Base-by-base conservation (phyloP, 768 basidiomycete genomes). In the Leccinum arenicola region DNA sequence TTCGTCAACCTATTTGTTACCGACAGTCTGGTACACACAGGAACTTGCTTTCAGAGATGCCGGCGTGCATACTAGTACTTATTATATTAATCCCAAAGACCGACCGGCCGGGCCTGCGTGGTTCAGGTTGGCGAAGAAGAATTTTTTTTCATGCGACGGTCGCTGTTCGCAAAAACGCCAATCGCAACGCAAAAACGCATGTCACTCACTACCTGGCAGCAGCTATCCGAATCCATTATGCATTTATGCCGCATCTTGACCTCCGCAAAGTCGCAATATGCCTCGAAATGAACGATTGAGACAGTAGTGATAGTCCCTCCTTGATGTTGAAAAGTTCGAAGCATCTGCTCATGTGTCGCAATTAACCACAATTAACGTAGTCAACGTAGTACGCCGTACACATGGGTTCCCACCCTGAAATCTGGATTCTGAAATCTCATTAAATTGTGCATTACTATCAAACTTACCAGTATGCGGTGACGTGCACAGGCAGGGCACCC, bases 401-500 rank as follows among this genome's bases (percentile, higher is more conserved):
- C 11, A 45, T 43, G 43, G 33, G 7, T 45, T 45, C 43, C 43
- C 19, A 45, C 43, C 43, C 43, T 45, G 43, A 45, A 45, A 45
- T 45, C 43, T 45, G 43, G 21, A 45, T 21, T 45, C 43, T 45
- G 43, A 12, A 45, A 45, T 45, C 19, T 45, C 43, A 45, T 45
- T 35, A 35, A 35, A 35, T 45, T 45, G 19, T 45, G 43, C 43
- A 45, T 19, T 45, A 19, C 40, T 43, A 43, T 19, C 40, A 43
- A 19, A 43, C n/a, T 43, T 43, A 43, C 40, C 40, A 19, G 19
- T 45, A 12, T 45, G 58, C 56, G 31, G 17, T 56, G 57, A 61
- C 57, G 61, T 33, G 55, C 54, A 33, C 55, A 43, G n/a, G 54
- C 54, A 64, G 57, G 50, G 64, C 65, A 59, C 36, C 63, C 59